These are phyloP conservation scores for Ogataea pignaliae DNA, from an alignment of 805 yeast species.

Conservation along the genomic window DNA sequence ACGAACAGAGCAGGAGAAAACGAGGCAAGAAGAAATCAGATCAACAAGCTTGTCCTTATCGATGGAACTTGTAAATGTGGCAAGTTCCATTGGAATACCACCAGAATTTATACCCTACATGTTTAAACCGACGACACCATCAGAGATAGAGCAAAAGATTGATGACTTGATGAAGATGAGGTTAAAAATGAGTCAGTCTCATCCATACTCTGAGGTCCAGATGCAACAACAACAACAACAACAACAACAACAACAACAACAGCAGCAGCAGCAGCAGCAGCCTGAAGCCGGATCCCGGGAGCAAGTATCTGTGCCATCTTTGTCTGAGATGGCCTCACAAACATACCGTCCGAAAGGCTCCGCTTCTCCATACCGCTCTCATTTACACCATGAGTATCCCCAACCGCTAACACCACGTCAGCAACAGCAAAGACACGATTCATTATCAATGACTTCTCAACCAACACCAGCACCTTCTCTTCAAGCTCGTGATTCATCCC, in stretches of 20 bases:
- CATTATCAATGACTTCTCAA: background rate
- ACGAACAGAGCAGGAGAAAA: conserved; percentile 39
- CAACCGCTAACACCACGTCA: background rate
- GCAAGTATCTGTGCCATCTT: background rate
- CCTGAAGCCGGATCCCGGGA: background rate
- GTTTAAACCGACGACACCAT: conserved; percentile 14
- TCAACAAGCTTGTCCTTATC: conserved; percentile 31
- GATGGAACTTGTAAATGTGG: conserved; percentile 34
- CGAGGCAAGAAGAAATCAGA: conserved; percentile 35
- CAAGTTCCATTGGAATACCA: conserved; percentile 16
- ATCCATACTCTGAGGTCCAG: background rate
- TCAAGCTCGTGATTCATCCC: background rate
- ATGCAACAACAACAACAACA: background rate
- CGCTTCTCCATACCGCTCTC: background rate
- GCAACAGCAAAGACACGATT: background rate
- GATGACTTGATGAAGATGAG: conserved; percentile 5
- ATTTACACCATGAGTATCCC: background rate
- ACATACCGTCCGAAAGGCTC: background rate
- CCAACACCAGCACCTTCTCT: conserved; percentile 1
- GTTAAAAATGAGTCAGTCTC: background rate
- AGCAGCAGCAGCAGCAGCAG: background rate
- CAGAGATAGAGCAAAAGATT: conserved; percentile 10
- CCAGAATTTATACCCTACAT: conserved; percentile 24
- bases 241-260: conserved; percentile 3
- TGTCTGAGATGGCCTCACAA: background rate